These are phyloP conservation scores for Vanrija sp. DNA, from an alignment of 1,284 basidiomycete species.

Conservation along the genomic window DNA sequence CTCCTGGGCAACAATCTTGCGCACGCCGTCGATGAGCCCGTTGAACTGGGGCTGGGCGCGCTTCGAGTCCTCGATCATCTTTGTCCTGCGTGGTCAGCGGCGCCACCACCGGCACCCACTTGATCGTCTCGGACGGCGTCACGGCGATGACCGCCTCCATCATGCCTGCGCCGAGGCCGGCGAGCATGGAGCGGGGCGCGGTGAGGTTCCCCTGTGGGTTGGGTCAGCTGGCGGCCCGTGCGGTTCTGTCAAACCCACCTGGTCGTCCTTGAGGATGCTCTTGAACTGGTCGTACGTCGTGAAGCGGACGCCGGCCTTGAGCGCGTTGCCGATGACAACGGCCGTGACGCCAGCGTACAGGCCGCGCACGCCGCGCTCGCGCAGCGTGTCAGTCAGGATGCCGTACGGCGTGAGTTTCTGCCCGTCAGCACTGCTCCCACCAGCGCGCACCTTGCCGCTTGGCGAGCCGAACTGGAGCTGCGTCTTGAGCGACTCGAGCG, in stretches of 20 bases:
- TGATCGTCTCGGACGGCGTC: slow-evolving; percentile 97
- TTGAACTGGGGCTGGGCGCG: slow-evolving; percentile 75
- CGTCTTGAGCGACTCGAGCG: slow-evolving; percentile 85
- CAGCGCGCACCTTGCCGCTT: slow-evolving; percentile 37
- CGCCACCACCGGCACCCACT: slow-evolving; percentile 56
- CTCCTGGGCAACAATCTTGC: slow-evolving; percentile 76
- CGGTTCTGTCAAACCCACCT: slow-evolving; percentile 55
- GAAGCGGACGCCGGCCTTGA: slow-evolving; percentile 92
- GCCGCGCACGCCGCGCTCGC: slow-evolving; percentile 66
- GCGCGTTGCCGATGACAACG: slow-evolving; percentile 79
- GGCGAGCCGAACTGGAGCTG: slow-evolving; percentile 52
- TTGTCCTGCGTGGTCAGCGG: slow-evolving; percentile 62
- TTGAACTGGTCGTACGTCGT: slow-evolving; percentile 95
- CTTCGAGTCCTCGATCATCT: slow-evolving; percentile 92
- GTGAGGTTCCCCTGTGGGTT: slow-evolving; percentile 74
- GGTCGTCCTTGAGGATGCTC: slow-evolving; percentile 68
- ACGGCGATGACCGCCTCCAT: slow-evolving; percentile 92
- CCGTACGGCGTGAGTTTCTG: slow-evolving; percentile 64
- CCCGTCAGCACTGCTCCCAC: slow-evolving; percentile 29
- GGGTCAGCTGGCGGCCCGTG: background rate
- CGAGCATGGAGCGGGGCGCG: slow-evolving; percentile 74
- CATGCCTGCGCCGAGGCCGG: slow-evolving; percentile 92
- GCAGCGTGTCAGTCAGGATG: slow-evolving; percentile 67
- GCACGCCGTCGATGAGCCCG: slow-evolving; percentile 83
- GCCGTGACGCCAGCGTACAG: slow-evolving; percentile 84